Evolutionary conservation across 805 yeast genomes (phyloP).

Genomic region (Starmerella sirachaensis): DNA sequence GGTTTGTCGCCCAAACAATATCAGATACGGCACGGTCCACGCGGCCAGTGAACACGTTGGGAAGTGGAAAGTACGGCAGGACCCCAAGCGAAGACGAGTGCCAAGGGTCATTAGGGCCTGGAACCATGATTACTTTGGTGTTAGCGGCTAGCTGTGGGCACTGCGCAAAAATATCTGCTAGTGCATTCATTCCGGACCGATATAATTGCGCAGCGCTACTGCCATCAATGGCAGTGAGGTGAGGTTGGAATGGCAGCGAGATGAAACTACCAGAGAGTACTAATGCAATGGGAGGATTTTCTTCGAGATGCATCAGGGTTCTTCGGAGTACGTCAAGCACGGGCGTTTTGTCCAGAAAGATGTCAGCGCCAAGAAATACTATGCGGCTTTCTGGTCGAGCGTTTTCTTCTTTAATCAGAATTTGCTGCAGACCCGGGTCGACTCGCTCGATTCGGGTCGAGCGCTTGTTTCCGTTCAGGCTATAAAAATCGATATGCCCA

Average conservation of each 20-base stretch:
- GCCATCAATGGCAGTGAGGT: conserved; percentile 10
- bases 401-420: conserved; percentile 40
- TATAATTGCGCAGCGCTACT: conserved; percentile 43
- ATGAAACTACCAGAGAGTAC: conserved; percentile 73
- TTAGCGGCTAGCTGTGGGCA: conserved; percentile 42
- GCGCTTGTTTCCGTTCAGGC: conserved; percentile 30
- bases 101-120: conserved; percentile 95
- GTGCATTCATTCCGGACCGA: conserved; percentile 51
- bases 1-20: conserved; percentile 59
- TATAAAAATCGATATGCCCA: conserved; percentile 67
- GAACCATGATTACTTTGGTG: conserved; percentile 59
- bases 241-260: conserved; percentile 48
- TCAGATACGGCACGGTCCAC: conserved; percentile 45
- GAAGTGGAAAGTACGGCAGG: conserved; percentile 68
- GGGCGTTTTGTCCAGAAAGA: conserved; percentile 49
- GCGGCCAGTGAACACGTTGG: conserved; percentile 57
- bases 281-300: conserved; percentile 53
- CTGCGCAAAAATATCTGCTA: conserved; percentile 52
- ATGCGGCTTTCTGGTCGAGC: conserved; percentile 46
- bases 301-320: conserved; percentile 44
- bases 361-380: conserved; percentile 62
- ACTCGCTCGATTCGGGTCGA: conserved; percentile 35
- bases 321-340: conserved; percentile 55
- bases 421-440: conserved; percentile 46
- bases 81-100: conserved; percentile 49